Evolutionary conservation across 1,139 yeast genomes (phyloP).

Genomic region (Nadsonia starkeyi-henricii): DNA sequence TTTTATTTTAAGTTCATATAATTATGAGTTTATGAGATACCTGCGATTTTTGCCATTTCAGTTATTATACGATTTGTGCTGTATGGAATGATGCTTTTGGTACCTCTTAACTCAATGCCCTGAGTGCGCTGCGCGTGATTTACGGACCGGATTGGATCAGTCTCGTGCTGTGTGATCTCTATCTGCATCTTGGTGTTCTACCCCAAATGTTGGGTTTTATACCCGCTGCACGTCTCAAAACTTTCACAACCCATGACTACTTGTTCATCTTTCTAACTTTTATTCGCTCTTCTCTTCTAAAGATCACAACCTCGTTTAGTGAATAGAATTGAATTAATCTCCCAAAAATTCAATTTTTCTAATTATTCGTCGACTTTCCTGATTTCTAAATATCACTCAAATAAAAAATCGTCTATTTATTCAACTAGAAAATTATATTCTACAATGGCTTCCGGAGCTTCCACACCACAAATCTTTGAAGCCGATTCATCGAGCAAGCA

Average conservation of each 20-base stretch:
- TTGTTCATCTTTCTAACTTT: not conserved
- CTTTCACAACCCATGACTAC: not conserved
- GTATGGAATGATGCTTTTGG: no score
- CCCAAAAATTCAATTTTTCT: not conserved
- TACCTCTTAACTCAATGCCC: no score
- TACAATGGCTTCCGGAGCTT: slow-evolving; percentile 7
- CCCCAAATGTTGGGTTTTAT: not conserved
- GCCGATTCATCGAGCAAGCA: slow-evolving; percentile 8
- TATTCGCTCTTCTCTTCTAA: no score
- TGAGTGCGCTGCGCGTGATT: no score
- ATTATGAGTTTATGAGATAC: no score
- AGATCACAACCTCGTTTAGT: not conserved
- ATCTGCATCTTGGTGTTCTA: not conserved
- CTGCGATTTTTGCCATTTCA: no score
- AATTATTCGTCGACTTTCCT: not conserved
- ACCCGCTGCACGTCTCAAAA: not conserved
- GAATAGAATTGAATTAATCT: not conserved
- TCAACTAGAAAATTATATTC: not conserved
- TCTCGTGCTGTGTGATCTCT: no score
- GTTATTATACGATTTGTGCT: no score
- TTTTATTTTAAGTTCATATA: no score
- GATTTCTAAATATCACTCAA: not conserved
- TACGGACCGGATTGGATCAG: no score
- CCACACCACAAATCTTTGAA: slow-evolving; percentile 5
- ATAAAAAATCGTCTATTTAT: not conserved